phyloP scores from a whole-genome alignment of 2,329 filamentous ascomycete genomes.

The Penicillium sp. region DNA sequence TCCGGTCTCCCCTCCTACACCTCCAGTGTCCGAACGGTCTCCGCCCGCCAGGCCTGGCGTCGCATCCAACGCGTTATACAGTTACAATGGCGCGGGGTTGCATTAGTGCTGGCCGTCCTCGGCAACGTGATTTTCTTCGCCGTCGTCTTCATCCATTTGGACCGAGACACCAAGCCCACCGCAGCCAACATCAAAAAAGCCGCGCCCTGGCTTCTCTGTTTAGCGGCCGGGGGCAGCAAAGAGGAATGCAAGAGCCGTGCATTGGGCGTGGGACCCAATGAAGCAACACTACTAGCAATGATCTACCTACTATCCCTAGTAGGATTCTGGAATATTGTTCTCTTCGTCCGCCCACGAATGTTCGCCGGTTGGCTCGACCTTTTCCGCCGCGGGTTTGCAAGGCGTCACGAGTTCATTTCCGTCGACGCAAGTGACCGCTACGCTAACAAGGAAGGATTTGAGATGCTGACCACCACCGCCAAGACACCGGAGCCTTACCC shows the following conservation, averaged over 20 bases:
- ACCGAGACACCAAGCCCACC: constrained; percentile 64
- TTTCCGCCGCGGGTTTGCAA: constrained; percentile 49
- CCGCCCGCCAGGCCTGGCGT: constrained; percentile 82
- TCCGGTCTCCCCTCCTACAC: constrained; percentile 74
- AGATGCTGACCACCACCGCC: constrained; percentile 62
- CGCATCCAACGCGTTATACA: constrained; percentile 82
- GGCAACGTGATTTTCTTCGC: constrained; percentile 93
- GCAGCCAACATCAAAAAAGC: constrained; percentile 58
- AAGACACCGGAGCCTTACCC: constrained; percentile 37
- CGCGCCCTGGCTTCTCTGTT: constrained; percentile 68
- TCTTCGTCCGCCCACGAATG: constrained; percentile 84
- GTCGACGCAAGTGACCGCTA: constrained; percentile 71
- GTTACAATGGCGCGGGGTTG: constrained; percentile 91
- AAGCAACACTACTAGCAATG: constrained; percentile 76
- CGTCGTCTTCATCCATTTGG: constrained; percentile 83
- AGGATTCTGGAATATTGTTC: constrained; percentile 78
- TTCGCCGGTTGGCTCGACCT: constrained; percentile 77
- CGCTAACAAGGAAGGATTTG: constrained; percentile 69
- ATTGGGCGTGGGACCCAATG: constrained; percentile 64
- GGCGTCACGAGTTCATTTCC: constrained; percentile 78
- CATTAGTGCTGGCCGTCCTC: constrained; percentile 85
- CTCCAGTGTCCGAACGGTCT: constrained; percentile 73
- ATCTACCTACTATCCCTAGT: constrained; percentile 81
- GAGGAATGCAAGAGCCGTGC: constrained; percentile 64
- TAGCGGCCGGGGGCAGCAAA: constrained; percentile 64